phyloP scores from a whole-genome alignment of 257 asterid genomes.

The Prunella vulgaris region DNA sequence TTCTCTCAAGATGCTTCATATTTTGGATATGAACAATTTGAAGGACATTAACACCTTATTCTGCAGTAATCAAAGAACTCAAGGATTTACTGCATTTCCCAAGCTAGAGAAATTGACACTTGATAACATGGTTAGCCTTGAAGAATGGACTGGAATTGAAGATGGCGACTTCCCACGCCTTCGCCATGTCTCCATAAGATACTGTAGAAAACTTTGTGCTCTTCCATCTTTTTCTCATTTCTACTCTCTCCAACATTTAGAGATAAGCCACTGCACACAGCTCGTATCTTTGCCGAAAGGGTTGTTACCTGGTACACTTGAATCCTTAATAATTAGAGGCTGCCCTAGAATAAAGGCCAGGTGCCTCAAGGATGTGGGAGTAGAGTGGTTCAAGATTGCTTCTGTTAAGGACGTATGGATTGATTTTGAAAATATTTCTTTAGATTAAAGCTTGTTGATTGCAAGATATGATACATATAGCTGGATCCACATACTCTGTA shows the following conservation, averaged over 20 bases:
- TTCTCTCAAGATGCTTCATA: conserved; percentile 28
- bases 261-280: conserved; percentile 27
- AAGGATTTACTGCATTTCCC: conserved; percentile 21
- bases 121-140: conserved; percentile 33
- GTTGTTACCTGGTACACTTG: conserved; percentile 33
- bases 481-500: not conserved
- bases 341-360: conserved; percentile 34
- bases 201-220: conserved; percentile 34
- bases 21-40: conserved; percentile 29
- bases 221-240: conserved; percentile 32
- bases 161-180: conserved; percentile 43
- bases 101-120: conserved; percentile 35
- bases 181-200: conserved; percentile 20
- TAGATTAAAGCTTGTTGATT: conserved; percentile 11
- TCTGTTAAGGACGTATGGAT: conserved; percentile 27
- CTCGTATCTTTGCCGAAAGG: conserved; percentile 31
- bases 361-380: conserved; percentile 27
- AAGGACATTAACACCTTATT: conserved; percentile 26
- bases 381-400: conserved; percentile 32
- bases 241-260: conserved; percentile 27
- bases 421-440: conserved; percentile 30
- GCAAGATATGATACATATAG: not conserved
- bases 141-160: conserved; percentile 35
- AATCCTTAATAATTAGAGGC: conserved; percentile 23
- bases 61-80: conserved; percentile 11